Conservation (phyloP, 345 rosid genomes). For the Brassica napus region Da-Ae NC_063452.1:26112501-26113000, state of each 20-base stretch:
- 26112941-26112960: conserved; percentile 58
- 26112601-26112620: conserved; percentile 42
- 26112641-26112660: conserved; percentile 75
- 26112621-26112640: conserved; percentile 67
- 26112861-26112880: conserved; percentile 71
- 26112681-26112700: conserved; percentile 50
- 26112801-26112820: conserved; percentile 64
- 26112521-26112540: not conserved
- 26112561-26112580: not conserved
- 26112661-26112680: conserved; percentile 70
- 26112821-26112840: conserved; percentile 61
- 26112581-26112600: not conserved
- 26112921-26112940: conserved; percentile 66
- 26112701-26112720: conserved; percentile 68
- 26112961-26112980: conserved; percentile 43
- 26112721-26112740: conserved; percentile 98
- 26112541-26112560: not conserved
- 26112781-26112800: conserved; percentile 87
- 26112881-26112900: conserved; percentile 72
- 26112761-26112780: conserved; percentile 93
- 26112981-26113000: conserved; percentile 80
- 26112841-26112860: conserved; percentile 66
- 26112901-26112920: conserved; percentile 69
- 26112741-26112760: conserved; percentile 69
- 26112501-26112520: too few relatives aligned